Conservation (phyloP, 768 basidiomycete genomes). For the Gautieria morchelliformis region DNA sequence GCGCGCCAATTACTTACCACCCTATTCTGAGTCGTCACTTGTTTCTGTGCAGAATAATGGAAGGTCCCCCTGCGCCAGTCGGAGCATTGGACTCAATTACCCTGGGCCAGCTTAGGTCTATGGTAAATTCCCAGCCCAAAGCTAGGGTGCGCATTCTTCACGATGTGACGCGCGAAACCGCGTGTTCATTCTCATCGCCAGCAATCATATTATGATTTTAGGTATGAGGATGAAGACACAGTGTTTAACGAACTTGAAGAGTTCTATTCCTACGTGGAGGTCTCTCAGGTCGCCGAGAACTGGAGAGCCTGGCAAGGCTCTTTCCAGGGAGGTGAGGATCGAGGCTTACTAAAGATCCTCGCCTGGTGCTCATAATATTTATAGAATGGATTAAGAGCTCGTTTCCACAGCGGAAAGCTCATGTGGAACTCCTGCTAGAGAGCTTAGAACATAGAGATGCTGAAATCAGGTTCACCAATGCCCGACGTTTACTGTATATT, state of each 20-base stretch:
- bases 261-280: constrained; percentile 96
- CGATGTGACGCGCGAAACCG: constrained; percentile 8
- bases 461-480: constrained; percentile 78
- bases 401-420: constrained; percentile 50
- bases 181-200: constrained; percentile 21
- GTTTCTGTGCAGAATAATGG: background rate
- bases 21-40: too few relatives aligned
- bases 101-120: constrained; percentile 68
- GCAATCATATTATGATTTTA: constrained; percentile 86
- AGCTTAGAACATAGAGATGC: constrained; percentile 80
- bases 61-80: background rate
- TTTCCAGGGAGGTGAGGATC: constrained; percentile 58
- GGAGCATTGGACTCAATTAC: constrained; percentile 6
- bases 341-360: background rate
- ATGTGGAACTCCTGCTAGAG: constrained; percentile 75
- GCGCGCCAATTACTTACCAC: background rate
- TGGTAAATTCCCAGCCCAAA: constrained; percentile 60
- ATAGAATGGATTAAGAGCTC: constrained; percentile 76
- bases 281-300: constrained; percentile 82
- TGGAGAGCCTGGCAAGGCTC: constrained; percentile 82
- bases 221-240: constrained; percentile 94
- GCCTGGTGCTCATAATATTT: constrained; percentile 4
- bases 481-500: constrained; percentile 80
- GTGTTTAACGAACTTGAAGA: constrained; percentile 95
- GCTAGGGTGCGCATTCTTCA: constrained; percentile 49